These are phyloP conservation scores for Aureobasidium sp. DNA, from an alignment of 2,329 filamentous ascomycete species.

Conservation along the genomic window DNA sequence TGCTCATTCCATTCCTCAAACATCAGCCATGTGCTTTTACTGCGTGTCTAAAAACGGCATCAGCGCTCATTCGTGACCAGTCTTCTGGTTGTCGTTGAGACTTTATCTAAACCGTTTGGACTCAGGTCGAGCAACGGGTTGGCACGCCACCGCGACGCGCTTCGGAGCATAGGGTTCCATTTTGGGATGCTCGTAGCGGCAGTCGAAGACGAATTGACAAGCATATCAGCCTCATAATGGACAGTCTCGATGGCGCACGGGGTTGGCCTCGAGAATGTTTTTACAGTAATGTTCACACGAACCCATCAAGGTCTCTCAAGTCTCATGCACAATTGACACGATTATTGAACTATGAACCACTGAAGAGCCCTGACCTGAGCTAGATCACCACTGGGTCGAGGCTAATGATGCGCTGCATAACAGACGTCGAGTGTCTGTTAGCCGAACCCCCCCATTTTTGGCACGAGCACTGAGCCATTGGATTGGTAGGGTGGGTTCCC, in stretches of 20 bases:
- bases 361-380: background rate
- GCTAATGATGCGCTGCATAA: slow-evolving; percentile 2
- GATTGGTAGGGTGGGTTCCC: background rate
- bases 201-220: background rate
- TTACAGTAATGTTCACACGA: no score
- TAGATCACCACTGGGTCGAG: slow-evolving; percentile 1
- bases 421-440: background rate
- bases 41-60: background rate
- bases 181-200: background rate
- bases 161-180: background rate
- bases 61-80: background rate
- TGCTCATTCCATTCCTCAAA: background rate
- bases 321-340: background rate
- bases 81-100: slow-evolving; percentile 10
- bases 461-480: background rate
- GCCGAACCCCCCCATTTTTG: background rate
- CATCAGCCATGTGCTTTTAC: background rate
- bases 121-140: background rate
- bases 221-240: no score
- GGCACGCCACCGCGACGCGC: slow-evolving; percentile 9
- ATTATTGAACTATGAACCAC: background rate
- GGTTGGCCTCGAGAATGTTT: no score
- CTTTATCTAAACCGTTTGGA: slow-evolving; percentile 11
- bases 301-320: slow-evolving; percentile 3
- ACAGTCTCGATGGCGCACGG: no score